Base-by-base conservation (phyloP, 805 yeast genomes). In the Hanseniaspora pseudoguilliermondii region DNA sequence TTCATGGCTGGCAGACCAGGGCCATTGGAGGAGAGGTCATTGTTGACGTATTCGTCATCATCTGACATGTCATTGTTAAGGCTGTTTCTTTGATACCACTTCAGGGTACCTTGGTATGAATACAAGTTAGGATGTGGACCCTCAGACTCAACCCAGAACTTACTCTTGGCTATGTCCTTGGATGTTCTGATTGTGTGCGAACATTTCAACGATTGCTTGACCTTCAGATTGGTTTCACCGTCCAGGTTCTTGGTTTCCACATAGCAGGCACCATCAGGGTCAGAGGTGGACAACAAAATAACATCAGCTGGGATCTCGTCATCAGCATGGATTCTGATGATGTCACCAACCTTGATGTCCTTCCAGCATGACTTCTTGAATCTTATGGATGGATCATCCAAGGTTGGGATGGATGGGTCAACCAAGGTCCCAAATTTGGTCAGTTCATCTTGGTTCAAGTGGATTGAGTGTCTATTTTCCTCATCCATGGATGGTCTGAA, bases 291-390 rank as follows among this genome's bases (percentile, higher is more conserved):
- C 8, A 85, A 64, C 36, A 84, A 66, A 48, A 84, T 72, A 15
- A 81, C 66, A 68, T 85, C 95, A 1, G 91, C 89, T 0, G 95
- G 95, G 7, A 84, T 75, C 69, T 84, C 91, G 64, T 85, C 93
- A 64, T 85, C 81, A 60, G 80, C 79, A 59, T 82, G 78, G 27
- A 85, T 74, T 62, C 90, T 73, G 27, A 85, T 75, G 49, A 85
- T 72, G 62, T 85, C 90, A 60, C 95, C 95, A 27, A 84, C 89
- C 44, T 71, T 68, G 38, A 85, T 78, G 61, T 78, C 79, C 66
- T 84, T 84, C 93, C 93, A 84, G 57, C 61, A 66, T 32, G 64
- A 66, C 55, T 65, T 69, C 1, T 57, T 58, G 58, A 74, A 73
- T 57, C 65, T 69, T n/a, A 51, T 36, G 39, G 55, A 51, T 42